Base-by-base conservation (phyloP, 148 eudicot species). In the Polygonum maritimum region DNA sequence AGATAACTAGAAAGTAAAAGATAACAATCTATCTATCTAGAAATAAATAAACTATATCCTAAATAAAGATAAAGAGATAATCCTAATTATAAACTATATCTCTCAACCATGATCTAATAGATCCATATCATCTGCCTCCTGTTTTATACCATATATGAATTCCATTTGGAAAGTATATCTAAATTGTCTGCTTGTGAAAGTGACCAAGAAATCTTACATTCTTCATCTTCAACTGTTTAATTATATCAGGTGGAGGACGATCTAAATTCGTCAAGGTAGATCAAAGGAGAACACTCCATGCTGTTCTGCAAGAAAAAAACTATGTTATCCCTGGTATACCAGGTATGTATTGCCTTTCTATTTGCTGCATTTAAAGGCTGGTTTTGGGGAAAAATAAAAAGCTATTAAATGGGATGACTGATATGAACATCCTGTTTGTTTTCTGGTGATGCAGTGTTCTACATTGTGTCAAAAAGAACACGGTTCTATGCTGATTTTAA, bases 311-410 rank as follows among this genome's bases (percentile, higher is more conserved):
- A 81, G 89, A 86, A 69, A 89, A 87, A 75, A 80, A 89, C 78
- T 41, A 81, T 58, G 60, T 90, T 48, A 87, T 92, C 47, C 92
- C 94, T 62, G 97, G 93, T 77, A 85, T 95, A 80, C 98, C 98
- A 80, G 98, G 98, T 94, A 80, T 73, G 82, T 38, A 8, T 26
- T 41, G 4, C 40, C 31, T 26, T 35, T 73, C 26, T 60, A 26
- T 26, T 26, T 60, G 14, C 21, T 60, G 35, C 67, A 9, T 60
- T 9, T 10, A 26, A 6, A 60, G 38, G 35, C 6, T 60, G 67
- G 15, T 60, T 60, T 26, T 2, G 38, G 31, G 0, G 26, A 60
- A 8, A 18, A 36, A 4, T 21, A 55, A 9, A 63, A 38, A 19
- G 21, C 21, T 54, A 15, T 60, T 10, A 26, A 21, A 12, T 63